Base-by-base conservation (phyloP, 78 protist species). In the Chrysochromulina tobinii region DNA sequence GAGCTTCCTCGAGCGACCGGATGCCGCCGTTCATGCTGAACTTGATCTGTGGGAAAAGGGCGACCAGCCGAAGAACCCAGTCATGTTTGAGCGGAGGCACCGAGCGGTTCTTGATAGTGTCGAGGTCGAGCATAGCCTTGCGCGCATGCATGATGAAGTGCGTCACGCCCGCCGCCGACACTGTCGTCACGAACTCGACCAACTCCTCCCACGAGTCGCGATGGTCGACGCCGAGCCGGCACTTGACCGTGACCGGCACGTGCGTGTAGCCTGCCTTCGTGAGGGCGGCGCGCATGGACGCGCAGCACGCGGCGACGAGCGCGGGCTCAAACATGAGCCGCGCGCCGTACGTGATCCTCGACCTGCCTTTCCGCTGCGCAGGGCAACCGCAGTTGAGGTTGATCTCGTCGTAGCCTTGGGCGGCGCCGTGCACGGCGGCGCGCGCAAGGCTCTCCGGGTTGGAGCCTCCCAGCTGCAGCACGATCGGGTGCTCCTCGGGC, bases 341-440 rank as follows among this genome's bases (percentile, higher is more conserved):
- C 21, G 89, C 89, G 72, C 89, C 89, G 4, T 17, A 84, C 57
- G n/a, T 17, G 48, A 9, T 21, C 38, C 48, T 4, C 48, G 75
- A n/a, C 27, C 54, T 6, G 69, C 69, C 61, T 38, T 27, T 51
- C 23, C 9, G 54, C n/a, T 4, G 57, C 3, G 75, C 72, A 7
- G 89, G 89, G 57, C 89, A 84, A 5, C 89, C 89, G 23, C 68
- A 59, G 89, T 84, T 84, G 21, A 84, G 55, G 72, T 84, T 84
- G 89, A 84, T 59, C 73, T 59, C 89, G 25, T 84, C 89, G 73
- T 61, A 84, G n/a, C 89, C 89, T 1, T 4, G 38, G 18, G 1
- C 7, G 23, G 0, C 64, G 1, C 14, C 59, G 48, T 2, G 18
- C n/a, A 27, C 18, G 3, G 89, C 89, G 57, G 73, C 72, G 27